Percentiles rank a stretch among this genome's conserved stretches.
Evolutionary conservation across 768 basidiomycete species (phyloP).

Genomic region (Boletus vinaceobasis): DNA sequence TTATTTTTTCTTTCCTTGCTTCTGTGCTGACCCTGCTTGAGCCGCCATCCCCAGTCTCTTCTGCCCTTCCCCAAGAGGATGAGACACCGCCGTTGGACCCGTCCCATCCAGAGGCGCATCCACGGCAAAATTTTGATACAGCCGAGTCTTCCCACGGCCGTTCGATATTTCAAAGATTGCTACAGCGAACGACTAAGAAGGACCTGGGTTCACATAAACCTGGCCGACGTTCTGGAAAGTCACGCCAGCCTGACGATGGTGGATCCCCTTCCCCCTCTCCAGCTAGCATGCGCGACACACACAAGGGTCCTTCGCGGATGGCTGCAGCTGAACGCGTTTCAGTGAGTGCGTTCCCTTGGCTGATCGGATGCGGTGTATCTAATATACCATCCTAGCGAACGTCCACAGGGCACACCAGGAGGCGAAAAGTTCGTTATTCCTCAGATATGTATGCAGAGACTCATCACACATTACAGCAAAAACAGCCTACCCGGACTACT

Average conservation of each 20-base stretch:
- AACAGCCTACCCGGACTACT: neutral
- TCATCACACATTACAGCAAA: neutral
- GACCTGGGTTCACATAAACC: neutral
- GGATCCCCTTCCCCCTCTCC: neutral
- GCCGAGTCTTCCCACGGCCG: too few species aligned
- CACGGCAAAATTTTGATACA: neutral
- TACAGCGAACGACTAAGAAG: neutral
- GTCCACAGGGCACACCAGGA: neutral
- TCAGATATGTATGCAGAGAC: neutral
- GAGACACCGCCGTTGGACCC: neutral
- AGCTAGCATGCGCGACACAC: neutral
- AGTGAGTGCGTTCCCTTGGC: neutral
- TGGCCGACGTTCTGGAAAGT: neutral
- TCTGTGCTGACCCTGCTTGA: neutral
- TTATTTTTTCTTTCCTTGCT: neutral
- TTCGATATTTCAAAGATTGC: too few species aligned
- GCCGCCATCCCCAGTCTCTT: neutral
- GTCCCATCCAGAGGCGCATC: too few species aligned
- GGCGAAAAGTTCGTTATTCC: neutral
- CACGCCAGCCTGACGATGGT: neutral
- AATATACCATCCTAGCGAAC: neutral
- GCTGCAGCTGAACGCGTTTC: too few species aligned
- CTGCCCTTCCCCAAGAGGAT: neutral
- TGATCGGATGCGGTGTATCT: neutral
- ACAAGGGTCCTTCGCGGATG: neutral